Percentiles rank a stretch among this genome's conserved stretches.
Evolutionary conservation across 768 basidiomycete genomes (phyloP).

Genomic region (Mycena indigotica): DNA sequence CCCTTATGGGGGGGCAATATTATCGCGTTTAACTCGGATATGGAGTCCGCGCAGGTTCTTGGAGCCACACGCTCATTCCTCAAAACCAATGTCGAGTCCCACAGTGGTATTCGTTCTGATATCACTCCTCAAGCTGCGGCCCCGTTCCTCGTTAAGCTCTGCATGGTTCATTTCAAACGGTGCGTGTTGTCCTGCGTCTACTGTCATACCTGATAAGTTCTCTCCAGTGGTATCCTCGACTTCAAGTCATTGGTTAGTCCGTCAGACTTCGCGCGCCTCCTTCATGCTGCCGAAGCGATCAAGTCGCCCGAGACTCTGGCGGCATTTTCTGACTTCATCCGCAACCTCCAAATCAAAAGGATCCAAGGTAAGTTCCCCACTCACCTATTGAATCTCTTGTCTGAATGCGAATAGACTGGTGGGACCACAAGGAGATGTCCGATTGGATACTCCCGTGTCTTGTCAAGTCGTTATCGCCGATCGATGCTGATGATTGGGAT

Average conservation of each 20-base stretch:
- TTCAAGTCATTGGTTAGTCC: not conserved
- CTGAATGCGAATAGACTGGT: constrained; percentile 30
- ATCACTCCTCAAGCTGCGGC: not conserved
- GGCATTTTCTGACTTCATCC: not conserved
- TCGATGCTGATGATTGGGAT: constrained; percentile 24
- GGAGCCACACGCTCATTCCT: constrained; percentile 9
- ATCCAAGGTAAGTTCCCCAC: not conserved
- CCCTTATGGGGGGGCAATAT: constrained; percentile 12
- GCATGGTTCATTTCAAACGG: constrained; percentile 7
- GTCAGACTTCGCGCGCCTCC: not conserved
- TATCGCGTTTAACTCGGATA: constrained; percentile 11
- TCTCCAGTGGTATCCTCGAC: not conserved
- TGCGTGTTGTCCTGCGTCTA: not conserved
- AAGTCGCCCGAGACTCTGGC: not conserved
- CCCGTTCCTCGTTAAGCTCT: constrained; percentile 7
- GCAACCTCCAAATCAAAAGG: not conserved
- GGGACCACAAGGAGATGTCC: constrained; percentile 27
- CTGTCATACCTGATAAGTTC: not conserved
- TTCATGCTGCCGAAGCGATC: not conserved
- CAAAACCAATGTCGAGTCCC: constrained; percentile 5
- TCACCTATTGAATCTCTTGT: too few species aligned
- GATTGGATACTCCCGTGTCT: constrained; percentile 26
- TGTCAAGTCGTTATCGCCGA: constrained; percentile 24
- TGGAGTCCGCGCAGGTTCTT: constrained; percentile 16
- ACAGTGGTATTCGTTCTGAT: constrained; percentile 9